These are phyloP conservation scores for Platismatia glauca DNA, from an alignment of 495 filamentous ascomycete species.

Conservation along the genomic window DNA sequence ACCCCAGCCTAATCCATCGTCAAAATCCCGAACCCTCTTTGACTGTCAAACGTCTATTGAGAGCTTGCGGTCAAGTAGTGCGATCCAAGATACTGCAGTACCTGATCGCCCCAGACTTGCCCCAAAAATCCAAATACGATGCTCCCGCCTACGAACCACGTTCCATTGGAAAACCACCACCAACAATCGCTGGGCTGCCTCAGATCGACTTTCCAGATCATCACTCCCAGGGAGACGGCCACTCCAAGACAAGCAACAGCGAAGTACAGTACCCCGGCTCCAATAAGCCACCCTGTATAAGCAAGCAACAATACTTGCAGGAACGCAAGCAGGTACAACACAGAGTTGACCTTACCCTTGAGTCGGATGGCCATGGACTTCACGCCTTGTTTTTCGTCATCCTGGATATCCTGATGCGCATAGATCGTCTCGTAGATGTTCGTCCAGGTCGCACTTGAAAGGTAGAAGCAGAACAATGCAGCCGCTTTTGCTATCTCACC, in stretches of 20 bases:
- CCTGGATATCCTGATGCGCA: constrained; percentile 7
- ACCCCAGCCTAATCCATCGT: too few species aligned
- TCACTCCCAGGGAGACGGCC: not conserved
- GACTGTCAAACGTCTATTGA: too few species aligned
- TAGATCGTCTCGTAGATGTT: constrained; percentile 3
- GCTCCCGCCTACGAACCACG: constrained; percentile 2
- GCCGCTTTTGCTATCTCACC: too few species aligned
- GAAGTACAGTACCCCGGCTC: not conserved
- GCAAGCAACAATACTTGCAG: constrained; percentile 3
- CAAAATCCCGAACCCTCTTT: too few species aligned
- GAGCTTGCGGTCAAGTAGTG: too few species aligned
- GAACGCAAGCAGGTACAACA: not conserved
- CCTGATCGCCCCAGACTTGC: too few species aligned
- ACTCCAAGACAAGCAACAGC: not conserved
- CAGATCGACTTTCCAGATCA: constrained; percentile 3
- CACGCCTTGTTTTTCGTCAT: constrained; percentile 1
- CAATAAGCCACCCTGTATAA: not conserved
- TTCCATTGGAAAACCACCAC: constrained; percentile 6
- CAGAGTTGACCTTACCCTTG: not conserved
- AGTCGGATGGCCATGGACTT: constrained; percentile 1
- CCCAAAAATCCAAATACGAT: too few species aligned
- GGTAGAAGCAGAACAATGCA: too few species aligned
- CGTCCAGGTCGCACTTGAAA: constrained; percentile 1
- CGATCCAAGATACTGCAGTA: too few species aligned
- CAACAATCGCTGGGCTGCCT: not conserved